Evolutionary conservation across 495 filamentous ascomycete species (phyloP).

Genomic region (Penicillium odoratum): DNA sequence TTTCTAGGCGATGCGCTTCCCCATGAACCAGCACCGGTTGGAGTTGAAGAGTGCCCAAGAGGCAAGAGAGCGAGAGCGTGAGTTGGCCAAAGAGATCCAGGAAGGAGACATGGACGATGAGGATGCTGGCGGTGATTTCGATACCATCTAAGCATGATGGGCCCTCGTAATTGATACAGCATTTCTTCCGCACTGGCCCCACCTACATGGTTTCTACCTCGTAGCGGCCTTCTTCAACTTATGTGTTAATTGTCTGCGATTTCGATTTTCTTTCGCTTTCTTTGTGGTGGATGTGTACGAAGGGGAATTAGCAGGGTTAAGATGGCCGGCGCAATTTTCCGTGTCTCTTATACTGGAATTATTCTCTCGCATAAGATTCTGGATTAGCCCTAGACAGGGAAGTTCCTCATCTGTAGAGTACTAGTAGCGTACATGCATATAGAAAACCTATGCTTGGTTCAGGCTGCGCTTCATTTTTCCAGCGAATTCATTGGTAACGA

Average conservation of each 20-base stretch:
- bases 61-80: conserved; percentile 90
- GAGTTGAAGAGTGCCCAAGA: conserved; percentile 98
- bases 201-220: conserved; percentile 18
- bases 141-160: conserved; percentile 70
- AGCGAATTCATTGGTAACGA: not conserved
- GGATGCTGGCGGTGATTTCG: conserved; percentile 94
- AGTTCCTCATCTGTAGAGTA: not conserved
- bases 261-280: conserved; percentile 27
- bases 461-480: not conserved
- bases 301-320: conserved; percentile 32
- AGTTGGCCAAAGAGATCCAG: conserved; percentile 98
- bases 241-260: conserved; percentile 32
- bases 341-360: conserved; percentile 33
- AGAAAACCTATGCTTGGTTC: not conserved
- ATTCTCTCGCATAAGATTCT: conserved; percentile 23
- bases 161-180: conserved; percentile 22
- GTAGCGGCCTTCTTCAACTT: conserved; percentile 28
- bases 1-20: conserved; percentile 90
- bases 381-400: not conserved
- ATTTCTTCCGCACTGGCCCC: conserved; percentile 18
- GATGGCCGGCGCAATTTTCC: conserved; percentile 31
- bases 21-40: conserved; percentile 98
- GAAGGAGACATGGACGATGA: conserved; percentile 97
- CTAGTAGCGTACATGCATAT: not conserved
- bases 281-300: conserved; percentile 33